Evolutionary conservation across 73 alveolate species (phyloP), one percentile per base, ranked within the genome.

Genomic region (Symbiodinium pilosum): DNA sequence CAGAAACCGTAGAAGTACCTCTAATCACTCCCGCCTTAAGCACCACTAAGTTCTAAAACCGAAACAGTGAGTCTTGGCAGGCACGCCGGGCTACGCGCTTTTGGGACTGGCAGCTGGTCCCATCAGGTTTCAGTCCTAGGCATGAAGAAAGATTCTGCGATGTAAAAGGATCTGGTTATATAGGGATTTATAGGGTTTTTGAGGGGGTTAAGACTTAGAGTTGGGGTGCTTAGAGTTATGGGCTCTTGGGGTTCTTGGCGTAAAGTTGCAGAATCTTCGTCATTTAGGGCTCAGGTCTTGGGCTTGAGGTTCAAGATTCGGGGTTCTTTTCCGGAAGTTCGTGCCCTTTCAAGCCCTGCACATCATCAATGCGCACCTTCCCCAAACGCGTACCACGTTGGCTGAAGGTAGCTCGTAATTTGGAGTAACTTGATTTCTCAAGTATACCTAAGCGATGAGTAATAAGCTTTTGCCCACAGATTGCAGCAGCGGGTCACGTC

Each of bases 81-180:
- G 93, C 93, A 24, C 30, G 32, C 18, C 93, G 93, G 47, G 93
- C 93, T 14, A 77, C 93, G 93, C 71, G 73, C 44, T 85, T 85
- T 26, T 85, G 93, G 93, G 93, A 85, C 32, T 68, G 93, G 93
- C 44, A 32, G 0, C 93, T 43, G 26, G 41, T 43, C 77, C 71
- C 26, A n/a, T n/a, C n/a, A n/a, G n/a, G n/a, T n/a, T n/a, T n/a
- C n/a, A n/a, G n/a, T n/a, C n/a, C n/a, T n/a, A n/a, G n/a, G n/a
- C n/a, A n/a, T n/a, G n/a, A n/a, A n/a, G n/a, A n/a, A n/a, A n/a
- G n/a, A n/a, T n/a, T n/a, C n/a, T n/a, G n/a, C n/a, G n/a, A n/a
- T n/a, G n/a, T n/a, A n/a, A n/a, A n/a, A n/a, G n/a, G n/a, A n/a
- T n/a, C n/a, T n/a, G n/a, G n/a, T n/a, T n/a, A n/a, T n/a, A n/a